phyloP scores from a whole-genome alignment of 164 flowering plant species.

The Umbilicus rupestris region DNA sequence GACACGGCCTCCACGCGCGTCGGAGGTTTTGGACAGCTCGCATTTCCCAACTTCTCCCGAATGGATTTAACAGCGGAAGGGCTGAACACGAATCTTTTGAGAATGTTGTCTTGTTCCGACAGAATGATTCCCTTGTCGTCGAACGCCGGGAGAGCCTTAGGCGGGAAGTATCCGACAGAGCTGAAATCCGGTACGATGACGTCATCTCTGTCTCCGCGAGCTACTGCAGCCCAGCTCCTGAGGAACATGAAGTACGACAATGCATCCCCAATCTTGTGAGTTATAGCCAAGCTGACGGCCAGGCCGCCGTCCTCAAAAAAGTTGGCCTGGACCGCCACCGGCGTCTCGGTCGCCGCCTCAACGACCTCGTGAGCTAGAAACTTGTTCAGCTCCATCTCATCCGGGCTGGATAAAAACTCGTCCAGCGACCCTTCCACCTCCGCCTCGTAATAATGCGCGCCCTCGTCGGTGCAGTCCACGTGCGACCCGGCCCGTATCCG shows the following conservation, averaged over 20 bases:
- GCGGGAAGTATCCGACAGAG: conserved; percentile 23
- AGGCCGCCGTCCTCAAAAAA: conserved; percentile 34
- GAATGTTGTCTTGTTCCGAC: background rate
- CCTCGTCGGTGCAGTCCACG: conserved; percentile 14
- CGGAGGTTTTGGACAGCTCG: too few species aligned
- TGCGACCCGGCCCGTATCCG: background rate
- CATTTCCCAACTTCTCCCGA: too few species aligned
- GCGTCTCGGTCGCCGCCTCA: conserved; percentile 9
- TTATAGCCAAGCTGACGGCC: conserved; percentile 18
- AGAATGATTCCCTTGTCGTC: background rate
- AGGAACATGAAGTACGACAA: conserved; percentile 16
- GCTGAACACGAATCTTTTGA: background rate
- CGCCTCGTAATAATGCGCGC: conserved; percentile 7
- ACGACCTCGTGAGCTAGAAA: conserved; percentile 20
- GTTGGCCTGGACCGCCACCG: conserved; percentile 26
- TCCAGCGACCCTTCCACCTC: conserved; percentile 6
- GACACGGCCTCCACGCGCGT: too few species aligned
- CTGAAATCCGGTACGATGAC: conserved; percentile 14
- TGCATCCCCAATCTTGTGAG: conserved; percentile 34
- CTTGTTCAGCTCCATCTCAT: conserved; percentile 5
- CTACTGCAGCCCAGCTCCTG: conserved; percentile 24
- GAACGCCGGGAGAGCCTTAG: conserved; percentile 8
- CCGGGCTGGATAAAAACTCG: conserved; percentile 5
- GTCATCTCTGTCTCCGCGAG: conserved; percentile 10
- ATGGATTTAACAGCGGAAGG: too few species aligned